phyloP scores from a whole-genome alignment of 2,329 filamentous ascomycete species.

The Aspergillus sp. region DNA sequence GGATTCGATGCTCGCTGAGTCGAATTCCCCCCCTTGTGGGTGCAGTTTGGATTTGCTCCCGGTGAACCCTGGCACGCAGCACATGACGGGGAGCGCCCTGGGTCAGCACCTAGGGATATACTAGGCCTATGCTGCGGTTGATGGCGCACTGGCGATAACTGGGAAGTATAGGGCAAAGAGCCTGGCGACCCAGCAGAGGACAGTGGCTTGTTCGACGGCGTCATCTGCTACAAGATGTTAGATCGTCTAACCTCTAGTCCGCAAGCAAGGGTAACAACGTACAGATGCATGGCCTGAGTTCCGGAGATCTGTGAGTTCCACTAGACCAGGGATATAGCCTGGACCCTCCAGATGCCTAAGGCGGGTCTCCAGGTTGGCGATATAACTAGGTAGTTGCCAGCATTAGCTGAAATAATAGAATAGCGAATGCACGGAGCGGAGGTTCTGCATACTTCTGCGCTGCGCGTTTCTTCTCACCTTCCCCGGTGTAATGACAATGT shows the following conservation, averaged over 20 bases:
- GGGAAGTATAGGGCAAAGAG: background rate
- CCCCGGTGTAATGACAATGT: constrained; percentile 29
- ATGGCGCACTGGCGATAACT: background rate
- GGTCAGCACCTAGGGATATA: background rate
- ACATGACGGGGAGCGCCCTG: constrained; percentile 3
- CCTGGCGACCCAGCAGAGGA: background rate
- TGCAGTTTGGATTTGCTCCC: background rate
- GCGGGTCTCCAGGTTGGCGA: constrained; percentile 26
- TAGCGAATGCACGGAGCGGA: background rate
- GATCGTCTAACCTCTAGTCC: background rate
- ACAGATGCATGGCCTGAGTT: constrained; percentile 15
- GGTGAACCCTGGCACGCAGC: constrained; percentile 2
- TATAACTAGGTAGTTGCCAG: constrained; percentile 21
- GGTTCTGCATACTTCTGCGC: constrained; percentile 20
- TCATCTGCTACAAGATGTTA: background rate
- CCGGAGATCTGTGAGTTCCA: background rate
- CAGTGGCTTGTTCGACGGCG: background rate
- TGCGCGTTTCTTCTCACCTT: constrained; percentile 28
- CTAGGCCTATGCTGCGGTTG: background rate
- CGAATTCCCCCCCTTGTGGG: background rate
- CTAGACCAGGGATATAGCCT: background rate
- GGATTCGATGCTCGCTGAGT: background rate
- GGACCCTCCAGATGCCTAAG: constrained; percentile 27
- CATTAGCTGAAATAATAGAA: background rate
- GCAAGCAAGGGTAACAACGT: background rate